A percentile compares a stretch with the other conserved stretches of the same genome.
Evolutionary conservation across 805 yeast species (phyloP).

Genomic region (Candida montana): DNA sequence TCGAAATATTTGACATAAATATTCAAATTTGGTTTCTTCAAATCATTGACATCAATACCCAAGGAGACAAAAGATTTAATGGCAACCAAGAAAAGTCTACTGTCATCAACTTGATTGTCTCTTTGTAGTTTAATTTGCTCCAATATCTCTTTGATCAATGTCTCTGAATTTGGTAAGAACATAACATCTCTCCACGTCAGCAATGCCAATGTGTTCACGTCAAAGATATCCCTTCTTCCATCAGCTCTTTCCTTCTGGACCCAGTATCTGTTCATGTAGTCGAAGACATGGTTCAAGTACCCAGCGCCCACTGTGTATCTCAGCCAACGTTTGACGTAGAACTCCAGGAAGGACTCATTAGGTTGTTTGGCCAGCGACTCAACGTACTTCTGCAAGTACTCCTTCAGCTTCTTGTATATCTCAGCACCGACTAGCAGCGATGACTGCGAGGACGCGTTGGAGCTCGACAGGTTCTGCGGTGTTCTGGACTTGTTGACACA

Average conservation of each 20-base stretch:
- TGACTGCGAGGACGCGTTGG: constrained; percentile 26
- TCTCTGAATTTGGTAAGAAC: constrained; percentile 60
- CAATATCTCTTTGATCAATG: constrained; percentile 65
- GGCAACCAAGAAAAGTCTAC: constrained; percentile 60
- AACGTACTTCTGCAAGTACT: constrained; percentile 60
- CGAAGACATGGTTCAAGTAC: constrained; percentile 86
- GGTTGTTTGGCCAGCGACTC: constrained; percentile 42
- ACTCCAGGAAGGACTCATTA: constrained; percentile 67
- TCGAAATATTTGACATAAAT: constrained; percentile 83
- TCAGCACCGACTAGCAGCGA: constrained; percentile 79
- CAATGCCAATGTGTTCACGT: constrained; percentile 83
- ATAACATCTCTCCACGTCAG: constrained; percentile 83
- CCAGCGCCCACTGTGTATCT: constrained; percentile 89
- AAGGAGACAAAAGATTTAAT: constrained; percentile 82
- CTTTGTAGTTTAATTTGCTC: constrained; percentile 74
- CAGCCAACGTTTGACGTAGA: constrained; percentile 84
- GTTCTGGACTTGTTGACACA: constrained; percentile 75
- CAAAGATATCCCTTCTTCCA: constrained; percentile 84
- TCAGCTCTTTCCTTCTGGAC: constrained; percentile 93
- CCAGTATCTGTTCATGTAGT: constrained; percentile 96
- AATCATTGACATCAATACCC: constrained; percentile 87
- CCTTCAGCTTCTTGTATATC: constrained; percentile 66
- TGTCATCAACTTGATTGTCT: constrained; percentile 67
- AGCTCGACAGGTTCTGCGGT: constrained; percentile 29
- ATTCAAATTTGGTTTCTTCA: constrained; percentile 75